Percentiles rank a stretch among this genome's conserved stretches.
These are phyloP conservation scores for barrel medic (Medicago truncatula) DNA, from an alignment of 306 rosid species.

Conservation along the genomic window MtrunA17r5.0-ANR NC_053042.1:29607001-29607500, in stretches of 20 bases:
- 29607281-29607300: slow-evolving; percentile 68
- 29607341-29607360: slow-evolving; percentile 41
- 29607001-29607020: slow-evolving; percentile 95
- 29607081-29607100: slow-evolving; percentile 82
- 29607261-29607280: slow-evolving; percentile 73
- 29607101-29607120: slow-evolving; percentile 91
- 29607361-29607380: slow-evolving; percentile 47
- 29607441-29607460: slow-evolving; percentile 83
- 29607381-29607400: slow-evolving; percentile 58
- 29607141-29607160: slow-evolving; percentile 85
- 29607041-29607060: slow-evolving; percentile 82
- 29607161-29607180: slow-evolving; percentile 85
- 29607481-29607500: slow-evolving; percentile 91
- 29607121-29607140: slow-evolving; percentile 59
- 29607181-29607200: slow-evolving; percentile 95
- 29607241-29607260: slow-evolving; percentile 75
- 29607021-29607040: slow-evolving; percentile 78
- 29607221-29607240: slow-evolving; percentile 85
- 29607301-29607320: slow-evolving; percentile 74
- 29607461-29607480: slow-evolving; percentile 82
- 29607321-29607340: slow-evolving; percentile 57
- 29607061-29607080: slow-evolving; percentile 74
- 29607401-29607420: slow-evolving; percentile 67
- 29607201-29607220: slow-evolving; percentile 88
- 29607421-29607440: slow-evolving; percentile 64